Evolutionary conservation across 2,329 filamentous ascomycete genomes (phyloP), one percentile per base, ranked within the genome.

Genomic region (Bipolaris oryzae): DNA sequence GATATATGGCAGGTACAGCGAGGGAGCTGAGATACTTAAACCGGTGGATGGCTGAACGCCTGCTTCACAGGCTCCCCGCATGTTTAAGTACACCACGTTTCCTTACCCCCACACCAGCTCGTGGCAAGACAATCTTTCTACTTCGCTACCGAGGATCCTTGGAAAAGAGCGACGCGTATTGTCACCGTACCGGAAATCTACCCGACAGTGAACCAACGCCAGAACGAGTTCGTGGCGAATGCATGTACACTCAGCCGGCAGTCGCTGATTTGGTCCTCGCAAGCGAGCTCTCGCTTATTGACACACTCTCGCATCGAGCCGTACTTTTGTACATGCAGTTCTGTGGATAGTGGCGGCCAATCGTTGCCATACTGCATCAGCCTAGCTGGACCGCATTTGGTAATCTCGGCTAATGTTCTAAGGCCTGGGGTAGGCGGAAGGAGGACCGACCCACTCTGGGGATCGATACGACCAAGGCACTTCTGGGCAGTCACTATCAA

Each of bases 391-490:
- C 21, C 31, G 39, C 42, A 37, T 54, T 31, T 38, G 50, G 60
- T 18, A 43, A 42, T 42, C 35, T 50, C 60, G 51, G 61, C 23
- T 53, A 46, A 47, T 38, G 57, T 55, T 55, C 58, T 56, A 57
- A 58, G 60, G 54, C 53, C 63, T 62, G 67, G 68, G 64, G 67
- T 59, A 57, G 35, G 57, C 7, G 34, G 18, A 51, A 61, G 52
- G 58, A 60, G 58, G 62, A 20, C 63, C 64, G 55, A 63, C 33
- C 56, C 28, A 68, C 61, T 70, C 65, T 55, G 68, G 68, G 68
- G 48, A 61, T 54, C 5, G 16, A 41, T 13, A 7, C 25, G 57
- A 46, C 33, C 62, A 62, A 62, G 52, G 61, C 62, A 55, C 38
- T 47, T 56, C 61, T 59, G 34, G 39, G 55, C 45, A 35, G 59